These are phyloP conservation scores for Colletotrichum coccodes DNA, from an alignment of 2,329 filamentous ascomycete genomes.

Conservation along the genomic window DNA sequence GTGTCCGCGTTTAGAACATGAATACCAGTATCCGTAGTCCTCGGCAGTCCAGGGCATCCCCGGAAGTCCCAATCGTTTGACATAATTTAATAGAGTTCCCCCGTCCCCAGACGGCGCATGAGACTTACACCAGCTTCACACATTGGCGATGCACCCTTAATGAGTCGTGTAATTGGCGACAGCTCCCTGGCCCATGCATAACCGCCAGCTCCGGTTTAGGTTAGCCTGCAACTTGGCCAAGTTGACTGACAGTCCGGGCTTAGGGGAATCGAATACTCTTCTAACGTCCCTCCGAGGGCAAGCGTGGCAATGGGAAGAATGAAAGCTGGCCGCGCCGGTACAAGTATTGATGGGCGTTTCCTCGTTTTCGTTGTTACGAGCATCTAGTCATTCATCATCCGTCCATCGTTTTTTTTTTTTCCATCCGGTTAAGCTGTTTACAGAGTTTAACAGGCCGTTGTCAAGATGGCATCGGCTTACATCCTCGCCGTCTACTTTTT, in stretches of 20 bases:
- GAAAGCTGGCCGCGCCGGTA: background rate
- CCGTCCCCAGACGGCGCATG: background rate
- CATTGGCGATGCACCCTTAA: background rate
- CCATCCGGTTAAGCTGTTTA: too few species aligned
- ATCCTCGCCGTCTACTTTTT: constrained; percentile 6
- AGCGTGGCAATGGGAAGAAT: background rate
- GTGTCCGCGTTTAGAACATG: background rate
- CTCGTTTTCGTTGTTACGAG: background rate
- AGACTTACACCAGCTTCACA: background rate
- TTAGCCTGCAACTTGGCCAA: background rate
- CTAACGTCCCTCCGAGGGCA: background rate
- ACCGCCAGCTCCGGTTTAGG: background rate
- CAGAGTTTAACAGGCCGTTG: background rate
- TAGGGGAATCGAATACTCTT: background rate
- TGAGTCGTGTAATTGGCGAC: constrained; percentile 7
- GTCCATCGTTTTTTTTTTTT: background rate
- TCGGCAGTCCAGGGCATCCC: too few species aligned
- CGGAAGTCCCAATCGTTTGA: background rate
- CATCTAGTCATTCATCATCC: background rate
- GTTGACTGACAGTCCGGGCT: background rate
- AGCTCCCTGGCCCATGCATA: background rate
- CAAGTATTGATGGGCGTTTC: background rate
- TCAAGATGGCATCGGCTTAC: constrained; percentile 13
- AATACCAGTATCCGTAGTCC: too few species aligned
- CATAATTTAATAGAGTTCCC: constrained; percentile 9